A percentile compares a stretch with the other conserved stretches of the same genome.
These are phyloP conservation scores for Athelia psychrophila DNA, from an alignment of 1,284 basidiomycete genomes.

Conservation along the genomic window DNA sequence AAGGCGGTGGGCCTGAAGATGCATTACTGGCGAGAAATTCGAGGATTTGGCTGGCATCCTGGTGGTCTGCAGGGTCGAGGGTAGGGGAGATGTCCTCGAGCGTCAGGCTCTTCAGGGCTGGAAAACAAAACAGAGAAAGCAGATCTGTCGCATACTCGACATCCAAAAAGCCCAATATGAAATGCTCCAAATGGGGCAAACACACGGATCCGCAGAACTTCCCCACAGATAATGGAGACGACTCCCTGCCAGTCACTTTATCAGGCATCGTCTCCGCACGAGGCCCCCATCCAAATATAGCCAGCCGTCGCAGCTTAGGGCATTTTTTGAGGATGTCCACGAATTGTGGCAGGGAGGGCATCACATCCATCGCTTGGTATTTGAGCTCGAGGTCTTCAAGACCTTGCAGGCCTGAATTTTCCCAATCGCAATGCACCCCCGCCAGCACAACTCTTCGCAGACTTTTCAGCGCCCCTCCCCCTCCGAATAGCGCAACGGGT, in stretches of 20 bases:
- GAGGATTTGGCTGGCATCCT: slow-evolving; percentile 31
- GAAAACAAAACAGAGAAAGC: slow-evolving; percentile 40
- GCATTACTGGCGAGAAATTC: slow-evolving; percentile 17
- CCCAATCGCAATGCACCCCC: slow-evolving; percentile 55
- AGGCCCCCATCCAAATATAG: slow-evolving; percentile 50
- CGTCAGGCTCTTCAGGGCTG: slow-evolving; percentile 32
- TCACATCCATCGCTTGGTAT: slow-evolving; percentile 49
- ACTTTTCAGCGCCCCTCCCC: slow-evolving; percentile 18
- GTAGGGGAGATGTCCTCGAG: slow-evolving; percentile 43
- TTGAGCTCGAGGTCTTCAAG: slow-evolving; percentile 46
- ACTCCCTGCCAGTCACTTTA: slow-evolving; percentile 3
- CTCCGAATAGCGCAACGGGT: slow-evolving; percentile 42
- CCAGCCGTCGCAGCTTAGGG: slow-evolving; percentile 35
- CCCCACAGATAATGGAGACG: not conserved
- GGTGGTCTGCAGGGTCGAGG: slow-evolving; percentile 24
- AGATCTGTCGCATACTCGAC: slow-evolving; percentile 37
- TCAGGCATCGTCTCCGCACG: slow-evolving; percentile 19
- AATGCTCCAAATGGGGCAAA: slow-evolving; percentile 30
- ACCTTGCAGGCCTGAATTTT: slow-evolving; percentile 29
- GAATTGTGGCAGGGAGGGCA: slow-evolving; percentile 46
- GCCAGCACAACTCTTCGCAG: slow-evolving; percentile 42
- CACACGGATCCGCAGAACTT: slow-evolving; percentile 17
- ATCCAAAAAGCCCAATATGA: slow-evolving; percentile 48
- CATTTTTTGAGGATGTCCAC: slow-evolving; percentile 35
- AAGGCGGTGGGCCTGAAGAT: slow-evolving; percentile 1